Conservation (phyloP, 2,329 filamentous ascomycete genomes). For the Emmonsiellopsis sp. region DNA sequence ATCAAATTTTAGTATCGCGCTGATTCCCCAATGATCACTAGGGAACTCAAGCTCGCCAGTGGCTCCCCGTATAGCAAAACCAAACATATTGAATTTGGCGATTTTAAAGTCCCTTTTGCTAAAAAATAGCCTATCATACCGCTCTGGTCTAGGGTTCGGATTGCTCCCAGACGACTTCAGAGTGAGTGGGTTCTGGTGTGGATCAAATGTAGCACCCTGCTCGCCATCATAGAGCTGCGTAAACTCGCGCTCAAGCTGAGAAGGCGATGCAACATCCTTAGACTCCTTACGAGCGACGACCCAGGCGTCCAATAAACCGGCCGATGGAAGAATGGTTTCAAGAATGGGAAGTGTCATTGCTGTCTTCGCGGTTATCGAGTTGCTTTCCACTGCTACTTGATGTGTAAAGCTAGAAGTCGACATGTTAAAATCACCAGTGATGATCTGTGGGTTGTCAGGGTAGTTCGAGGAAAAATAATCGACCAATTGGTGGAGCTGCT, state of each 20-base stretch:
- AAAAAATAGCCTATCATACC: slow-evolving; percentile 56
- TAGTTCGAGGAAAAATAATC: slow-evolving; percentile 37
- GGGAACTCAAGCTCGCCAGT: slow-evolving; percentile 13
- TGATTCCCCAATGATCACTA: slow-evolving; percentile 24
- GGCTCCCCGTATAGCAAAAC: slow-evolving; percentile 28
- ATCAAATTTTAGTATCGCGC: slow-evolving; percentile 6
- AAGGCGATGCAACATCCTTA: slow-evolving; percentile 32
- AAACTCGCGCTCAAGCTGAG: slow-evolving; percentile 12
- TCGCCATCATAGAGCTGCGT: slow-evolving; percentile 46
- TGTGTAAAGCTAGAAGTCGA: slow-evolving; percentile 50
- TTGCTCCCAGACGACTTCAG: slow-evolving; percentile 39
- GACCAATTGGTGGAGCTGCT: slow-evolving; percentile 45
- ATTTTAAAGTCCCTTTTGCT: slow-evolving; percentile 34
- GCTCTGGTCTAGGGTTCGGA: slow-evolving; percentile 48
- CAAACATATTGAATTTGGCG: slow-evolving; percentile 49
- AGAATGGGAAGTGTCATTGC: slow-evolving; percentile 36
- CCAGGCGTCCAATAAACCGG: slow-evolving; percentile 47
- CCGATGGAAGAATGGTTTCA: slow-evolving; percentile 37
- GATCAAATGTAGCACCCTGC: slow-evolving; percentile 57
- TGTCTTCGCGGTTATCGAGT: slow-evolving; percentile 45
- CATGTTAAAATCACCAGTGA: slow-evolving; percentile 58
- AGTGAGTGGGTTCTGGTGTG: slow-evolving; percentile 47
- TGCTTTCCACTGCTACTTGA: slow-evolving; percentile 41
- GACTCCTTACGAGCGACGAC: slow-evolving; percentile 35
- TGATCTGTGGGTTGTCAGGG: slow-evolving; percentile 40